Base-by-base conservation (phyloP, 78 protist species). In the Thecamonas trahens region DNA sequence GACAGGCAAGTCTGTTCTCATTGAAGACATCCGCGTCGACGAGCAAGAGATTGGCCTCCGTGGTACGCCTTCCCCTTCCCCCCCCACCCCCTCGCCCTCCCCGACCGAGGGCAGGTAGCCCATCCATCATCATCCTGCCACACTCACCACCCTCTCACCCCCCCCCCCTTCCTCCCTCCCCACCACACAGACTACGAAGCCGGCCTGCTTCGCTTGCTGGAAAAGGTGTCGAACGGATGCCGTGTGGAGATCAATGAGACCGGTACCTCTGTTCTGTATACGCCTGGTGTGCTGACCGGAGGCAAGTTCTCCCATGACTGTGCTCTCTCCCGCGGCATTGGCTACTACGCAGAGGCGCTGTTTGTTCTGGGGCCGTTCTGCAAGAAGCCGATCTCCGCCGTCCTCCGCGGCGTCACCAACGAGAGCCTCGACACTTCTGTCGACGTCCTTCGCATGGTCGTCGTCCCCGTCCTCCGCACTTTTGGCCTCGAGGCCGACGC, bases 371-470 rank as follows among this genome's bases (percentile, higher is more conserved):
- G 90, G 28, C 96, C 94, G 9, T 95, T 95, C 24, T 53, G 89
- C 39, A 95, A 95, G 79, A 11, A 44, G 34, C 77, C 87, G 7
- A 0, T 83, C 9, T 32, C 13, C 14, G 49, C 82, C 20, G 79
- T 80, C 4, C 74, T 95, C n/a, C 62, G 3, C 61, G 96, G 95
- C 53, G 61, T 86, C 52, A 94, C 95, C 26, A 90, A 94, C 74
- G 77, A 80, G 47, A 84, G 66, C 29, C 28, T 28, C 1, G 93
- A 88, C 60, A 59, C 88, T 37, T 75, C 80, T 28, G 89, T 93
- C 14, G 99, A 95, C 64, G 29, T 67, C 32, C 20, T 95, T 1
- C 77, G 98, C 15, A 87, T 93, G 0, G 91, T 83, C 22, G 79
- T 91, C 22, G 49, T 96, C 38, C 95, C 91, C 22, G 18, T 77